Evolutionary conservation across 148 eudicot species (phyloP), one percentile per base, ranked within the genome.

Genomic region (Euryodendron excelsum): DNA sequence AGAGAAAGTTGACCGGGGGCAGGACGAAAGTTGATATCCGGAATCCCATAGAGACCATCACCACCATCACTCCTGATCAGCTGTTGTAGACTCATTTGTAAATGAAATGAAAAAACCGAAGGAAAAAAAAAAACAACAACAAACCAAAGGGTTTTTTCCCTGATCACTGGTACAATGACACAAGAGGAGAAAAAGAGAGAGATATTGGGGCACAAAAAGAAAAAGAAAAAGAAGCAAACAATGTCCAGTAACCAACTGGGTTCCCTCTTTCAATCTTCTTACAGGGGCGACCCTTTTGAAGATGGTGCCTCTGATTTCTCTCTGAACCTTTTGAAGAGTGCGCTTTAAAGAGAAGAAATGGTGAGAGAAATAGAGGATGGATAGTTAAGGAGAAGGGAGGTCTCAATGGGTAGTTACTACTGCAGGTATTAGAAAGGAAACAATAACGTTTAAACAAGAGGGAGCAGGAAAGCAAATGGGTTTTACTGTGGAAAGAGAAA

Each of bases 1-100:
- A 73, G 78, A 33, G 83, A 73, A 17, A 81, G 79, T 21, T 75
- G 67, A 34, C 7, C 6, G 0, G 47, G 30, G 14, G 30, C 25
- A 41, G 41, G 9, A 78, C 33, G 77, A 59, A 78, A 66, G 61
- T 39, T 68, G 15, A 70, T 13, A 18, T 74, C 74, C 31, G 23
- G 60, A 36, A 39, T 31, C 30, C 62, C 39, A 44, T 66, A 21
- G 41, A 67, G 5, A 59, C 61, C 36, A 3, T 21, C 44, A 28
- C 8, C 41, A 30, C 17, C 69, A 75, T 75, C 30, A 34, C n/a
- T n/a, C n/a, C 3, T 23, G 41, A 30, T 67, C 1, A 64, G 23
- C 20, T 74, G 74, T 18, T 74, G 67, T 6, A 30, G 50, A 80
- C 48, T 79, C 74, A 80, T 80, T 73, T 62, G 21, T 17, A 2